Base-by-base conservation (phyloP, 257 asterid genomes). In the Solanum peruvianum region DNA sequence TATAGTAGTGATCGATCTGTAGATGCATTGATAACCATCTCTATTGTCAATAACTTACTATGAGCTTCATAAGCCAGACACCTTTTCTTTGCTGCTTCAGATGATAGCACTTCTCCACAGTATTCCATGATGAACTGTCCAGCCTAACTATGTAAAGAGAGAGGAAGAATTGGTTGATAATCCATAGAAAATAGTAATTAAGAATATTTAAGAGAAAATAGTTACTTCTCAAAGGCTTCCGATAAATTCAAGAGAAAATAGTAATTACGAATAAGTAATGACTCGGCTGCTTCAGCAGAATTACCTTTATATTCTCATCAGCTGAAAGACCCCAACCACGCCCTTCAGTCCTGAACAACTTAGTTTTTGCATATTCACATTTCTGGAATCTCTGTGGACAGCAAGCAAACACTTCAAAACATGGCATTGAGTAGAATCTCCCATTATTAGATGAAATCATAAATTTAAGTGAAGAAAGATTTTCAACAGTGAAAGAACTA, bases 261-360 rank as follows among this genome's bases (percentile, higher is more conserved):
- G 6, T 62, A 62, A 62, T 62, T 23, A n/a, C 1, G 31, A 62
- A 62, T 62, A 62, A 62, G 15, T 11, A 29, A 62, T 62, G 23
- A 23, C 70, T 62, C 1, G n/a, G 31, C 2, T 62, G 29, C 70
- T 62, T 62, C 31, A 4, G 66, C 25, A 58, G 12, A 58, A 58
- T 18, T 58, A 58, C 66, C 66, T 58, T 58, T 20, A 58, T 58
- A 58, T 20, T 84, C 84, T 95, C 94, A 85, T 94, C 97, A 64
- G 97, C 94, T 33, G 84, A 90, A 91, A 96, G 95, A 90, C 98
- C 98, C 97, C 98, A 96, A 75, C 99, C 98, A 88, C 95, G 96
- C 85, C 98, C 98, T 87, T 92, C 95, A 85, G 98, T 96, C 91
- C 93, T 89, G 89, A 94, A 94, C 92, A 95, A 88, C 91, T 89